Conservation (phyloP, 1,139 yeast genomes). For the Zygosaccharomyces pseudobailii region DNA sequence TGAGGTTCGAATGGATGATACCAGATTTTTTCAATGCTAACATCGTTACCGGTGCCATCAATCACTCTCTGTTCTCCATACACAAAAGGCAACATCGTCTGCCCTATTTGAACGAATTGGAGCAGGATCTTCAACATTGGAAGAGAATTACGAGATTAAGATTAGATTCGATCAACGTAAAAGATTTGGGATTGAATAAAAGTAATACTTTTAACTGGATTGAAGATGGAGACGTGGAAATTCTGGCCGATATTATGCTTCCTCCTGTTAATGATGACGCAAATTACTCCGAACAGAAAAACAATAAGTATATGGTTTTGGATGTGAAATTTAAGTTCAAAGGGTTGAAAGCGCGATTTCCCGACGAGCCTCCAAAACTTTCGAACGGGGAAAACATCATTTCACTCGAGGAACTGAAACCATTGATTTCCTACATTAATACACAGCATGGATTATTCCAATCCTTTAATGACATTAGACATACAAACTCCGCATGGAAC, state of each 20-base stretch:
- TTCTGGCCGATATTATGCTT: constrained; percentile 64
- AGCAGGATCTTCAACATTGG: constrained; percentile 41
- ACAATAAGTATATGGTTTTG: constrained; percentile 57
- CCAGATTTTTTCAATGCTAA: constrained; percentile 68
- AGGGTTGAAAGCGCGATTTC: constrained; percentile 56
- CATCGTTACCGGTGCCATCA: constrained; percentile 66
- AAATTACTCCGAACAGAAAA: constrained; percentile 29
- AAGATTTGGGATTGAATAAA: constrained; percentile 35
- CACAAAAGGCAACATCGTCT: constrained; percentile 54
- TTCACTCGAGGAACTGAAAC: constrained; percentile 54
- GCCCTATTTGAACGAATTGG: constrained; percentile 38
- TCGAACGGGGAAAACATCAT: constrained; percentile 53
- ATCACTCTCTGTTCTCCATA: constrained; percentile 68
- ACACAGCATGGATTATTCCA: constrained; percentile 34
- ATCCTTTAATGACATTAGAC: constrained; percentile 24
- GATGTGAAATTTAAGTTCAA: constrained; percentile 60
- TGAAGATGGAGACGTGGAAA: constrained; percentile 62
- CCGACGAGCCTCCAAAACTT: constrained; percentile 49
- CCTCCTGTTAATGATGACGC: constrained; percentile 44
- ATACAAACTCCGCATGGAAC: constrained; percentile 20
- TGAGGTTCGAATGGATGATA: constrained; percentile 54
- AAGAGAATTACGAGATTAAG: constrained; percentile 55
- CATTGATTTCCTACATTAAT: constrained; percentile 58
- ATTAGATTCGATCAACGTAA: constrained; percentile 58
- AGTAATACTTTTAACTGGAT: constrained; percentile 56